phyloP scores from a whole-genome alignment of 2,329 filamentous ascomycete species.

The Cercospora janseana region DNA sequence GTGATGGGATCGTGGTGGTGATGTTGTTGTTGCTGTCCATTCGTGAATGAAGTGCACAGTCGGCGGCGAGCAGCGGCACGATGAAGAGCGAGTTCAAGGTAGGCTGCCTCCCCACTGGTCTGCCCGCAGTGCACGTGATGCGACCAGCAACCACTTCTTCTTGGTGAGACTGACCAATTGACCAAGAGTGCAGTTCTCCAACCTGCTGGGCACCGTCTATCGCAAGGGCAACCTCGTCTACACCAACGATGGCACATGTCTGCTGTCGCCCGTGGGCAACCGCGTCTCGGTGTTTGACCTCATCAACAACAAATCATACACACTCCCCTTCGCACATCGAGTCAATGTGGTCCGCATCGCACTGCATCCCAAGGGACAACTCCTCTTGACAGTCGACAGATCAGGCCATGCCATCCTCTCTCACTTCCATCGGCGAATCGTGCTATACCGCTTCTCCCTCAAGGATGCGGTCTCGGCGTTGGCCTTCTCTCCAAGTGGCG shows the following conservation, averaged over 20 bases:
- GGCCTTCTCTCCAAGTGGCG: slow-evolving; percentile 85
- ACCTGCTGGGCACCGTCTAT: slow-evolving; percentile 96
- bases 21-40: slow-evolving; percentile 2
- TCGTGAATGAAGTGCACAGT: background rate
- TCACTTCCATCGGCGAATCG: slow-evolving; percentile 79
- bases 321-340: slow-evolving; percentile 85
- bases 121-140: slow-evolving; percentile 3
- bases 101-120: slow-evolving; percentile 30
- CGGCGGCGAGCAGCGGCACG: slow-evolving; percentile 4
- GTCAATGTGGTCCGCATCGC: slow-evolving; percentile 88
- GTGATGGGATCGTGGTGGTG: background rate
- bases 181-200: slow-evolving; percentile 72
- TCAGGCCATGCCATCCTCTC: slow-evolving; percentile 92
- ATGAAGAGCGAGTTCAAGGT: slow-evolving; percentile 99
- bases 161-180: slow-evolving; percentile 20
- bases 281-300: slow-evolving; percentile 94
- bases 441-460: slow-evolving; percentile 95
- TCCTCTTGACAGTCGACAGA: slow-evolving; percentile 90
- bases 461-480: slow-evolving; percentile 77
- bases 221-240: slow-evolving; percentile 96
- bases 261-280: slow-evolving; percentile 95
- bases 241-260: slow-evolving; percentile 90
- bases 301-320: slow-evolving; percentile 87
- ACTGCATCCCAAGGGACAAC: slow-evolving; percentile 83
- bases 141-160: slow-evolving; percentile 6